Percentiles rank a stretch among this genome's conserved stretches.
These are phyloP conservation scores for Shiraia sp. DNA, from an alignment of 2,329 filamentous ascomycete species.

Conservation along the genomic window DNA sequence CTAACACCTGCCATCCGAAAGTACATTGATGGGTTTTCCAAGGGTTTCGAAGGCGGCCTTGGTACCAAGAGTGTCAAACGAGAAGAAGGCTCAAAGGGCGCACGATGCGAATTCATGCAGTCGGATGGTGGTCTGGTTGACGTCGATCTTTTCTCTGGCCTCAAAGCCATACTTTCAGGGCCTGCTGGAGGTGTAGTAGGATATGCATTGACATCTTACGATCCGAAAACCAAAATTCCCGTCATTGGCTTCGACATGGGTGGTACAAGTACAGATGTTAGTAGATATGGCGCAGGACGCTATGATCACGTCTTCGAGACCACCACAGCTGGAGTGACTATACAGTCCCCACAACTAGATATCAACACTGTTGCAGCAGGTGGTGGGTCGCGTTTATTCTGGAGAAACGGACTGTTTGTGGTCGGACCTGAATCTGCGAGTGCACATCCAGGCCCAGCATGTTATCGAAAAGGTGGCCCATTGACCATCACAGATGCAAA, in stretches of 20 bases:
- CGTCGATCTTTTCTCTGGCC: slow-evolving; percentile 79
- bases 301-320: slow-evolving; percentile 96
- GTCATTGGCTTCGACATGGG: slow-evolving; percentile 98
- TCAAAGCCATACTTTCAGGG: slow-evolving; percentile 84
- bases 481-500: slow-evolving; percentile 95
- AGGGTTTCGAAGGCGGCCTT: slow-evolving; percentile 78
- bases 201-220: slow-evolving; percentile 89
- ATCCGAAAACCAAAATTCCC: slow-evolving; percentile 76
- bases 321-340: slow-evolving; percentile 90
- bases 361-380: slow-evolving; percentile 95
- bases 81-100: slow-evolving; percentile 66
- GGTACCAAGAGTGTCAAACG: slow-evolving; percentile 74
- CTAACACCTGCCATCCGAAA: slow-evolving; percentile 78
- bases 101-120: slow-evolving; percentile 94
- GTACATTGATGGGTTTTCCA: slow-evolving; percentile 76
- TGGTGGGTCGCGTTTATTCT: slow-evolving; percentile 82
- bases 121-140: slow-evolving; percentile 75
- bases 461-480: slow-evolving; percentile 87
- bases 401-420: slow-evolving; percentile 85
- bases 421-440: slow-evolving; percentile 89
- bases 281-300: slow-evolving; percentile 78
- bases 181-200: slow-evolving; percentile 93
- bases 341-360: slow-evolving; percentile 88
- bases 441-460: slow-evolving; percentile 86
- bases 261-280: slow-evolving; percentile 90